Evolutionary conservation across 169 alveolate genomes (phyloP).

Genomic region (Ichthyophthirius multifiliis): DNA sequence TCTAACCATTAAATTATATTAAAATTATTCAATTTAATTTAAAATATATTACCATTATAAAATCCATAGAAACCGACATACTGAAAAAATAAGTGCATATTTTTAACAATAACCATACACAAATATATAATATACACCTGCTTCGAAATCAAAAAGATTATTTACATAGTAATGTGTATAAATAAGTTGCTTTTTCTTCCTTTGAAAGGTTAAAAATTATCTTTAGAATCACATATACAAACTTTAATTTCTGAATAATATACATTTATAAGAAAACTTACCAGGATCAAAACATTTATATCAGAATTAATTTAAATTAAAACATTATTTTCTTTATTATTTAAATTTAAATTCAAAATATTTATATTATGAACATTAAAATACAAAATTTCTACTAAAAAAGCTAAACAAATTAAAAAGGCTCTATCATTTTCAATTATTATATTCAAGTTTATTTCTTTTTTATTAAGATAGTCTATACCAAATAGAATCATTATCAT

Average conservation of each 20-base stretch:
- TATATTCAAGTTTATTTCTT: background rate
- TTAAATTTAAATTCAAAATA: background rate
- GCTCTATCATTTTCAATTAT: background rate
- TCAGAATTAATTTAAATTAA: background rate
- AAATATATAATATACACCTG: background rate
- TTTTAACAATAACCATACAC: background rate
- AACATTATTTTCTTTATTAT: background rate
- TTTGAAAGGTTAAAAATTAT: background rate
- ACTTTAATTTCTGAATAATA: background rate
- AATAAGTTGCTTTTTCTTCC: background rate
- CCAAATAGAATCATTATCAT: conserved; percentile 3
- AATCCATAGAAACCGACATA: background rate
- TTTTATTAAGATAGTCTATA: background rate
- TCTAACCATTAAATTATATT: too few relatives aligned
- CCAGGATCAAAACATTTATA: background rate
- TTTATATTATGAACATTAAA: background rate
- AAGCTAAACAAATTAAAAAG: background rate
- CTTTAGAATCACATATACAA: background rate
- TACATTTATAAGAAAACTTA: background rate
- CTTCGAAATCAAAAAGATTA: background rate
- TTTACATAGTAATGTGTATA: background rate
- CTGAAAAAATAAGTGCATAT: background rate
- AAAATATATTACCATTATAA: too few relatives aligned
- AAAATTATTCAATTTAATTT: background rate
- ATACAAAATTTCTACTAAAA: background rate